A percentile compares a stretch with the other conserved stretches of the same genome.
phyloP scores from a whole-genome alignment of 2,329 filamentous ascomycete genomes.

The Nannizzia gypsea region DNA sequence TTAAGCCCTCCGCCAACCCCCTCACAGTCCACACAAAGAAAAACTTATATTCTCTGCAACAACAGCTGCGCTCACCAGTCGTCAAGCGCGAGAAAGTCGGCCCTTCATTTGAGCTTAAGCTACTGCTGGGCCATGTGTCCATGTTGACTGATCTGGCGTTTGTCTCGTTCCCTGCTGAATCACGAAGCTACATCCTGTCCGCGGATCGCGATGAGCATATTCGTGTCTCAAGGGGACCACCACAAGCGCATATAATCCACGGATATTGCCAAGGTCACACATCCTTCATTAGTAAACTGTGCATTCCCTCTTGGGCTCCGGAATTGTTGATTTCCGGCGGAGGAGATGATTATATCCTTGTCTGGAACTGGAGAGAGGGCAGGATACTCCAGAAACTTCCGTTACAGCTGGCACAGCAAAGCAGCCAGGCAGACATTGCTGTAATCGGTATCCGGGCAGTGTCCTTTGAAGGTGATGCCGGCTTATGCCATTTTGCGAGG shows the following conservation, averaged over 20 bases:
- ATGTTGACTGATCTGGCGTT: constrained; percentile 70
- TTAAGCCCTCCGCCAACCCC: constrained; percentile 43
- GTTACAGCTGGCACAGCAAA: constrained; percentile 11
- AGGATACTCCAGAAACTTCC: constrained; percentile 24
- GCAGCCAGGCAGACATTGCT: constrained; percentile 24
- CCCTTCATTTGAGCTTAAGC: constrained; percentile 56
- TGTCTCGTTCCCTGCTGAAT: constrained; percentile 36
- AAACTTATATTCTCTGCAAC: constrained; percentile 47
- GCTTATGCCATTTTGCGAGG: constrained; percentile 8
- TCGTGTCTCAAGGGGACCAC: constrained; percentile 66
- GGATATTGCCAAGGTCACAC: constrained; percentile 78
- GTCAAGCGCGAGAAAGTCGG: constrained; percentile 36
- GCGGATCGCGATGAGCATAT: constrained; percentile 72
- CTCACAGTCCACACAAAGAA: constrained; percentile 51
- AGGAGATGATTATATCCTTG: constrained; percentile 63
- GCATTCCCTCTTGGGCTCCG: constrained; percentile 45
- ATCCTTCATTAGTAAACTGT: constrained; percentile 70
- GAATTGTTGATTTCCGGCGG: constrained; percentile 73
- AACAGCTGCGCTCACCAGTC: constrained; percentile 41
- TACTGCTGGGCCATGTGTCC: constrained; percentile 87
- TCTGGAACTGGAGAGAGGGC: constrained; percentile 65
- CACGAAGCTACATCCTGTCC: constrained; percentile 52
- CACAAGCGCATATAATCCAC: constrained; percentile 81
- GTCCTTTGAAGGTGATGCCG: constrained; percentile 17
- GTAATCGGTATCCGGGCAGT: constrained; percentile 42